These are phyloP conservation scores for Artemisia annua DNA, from an alignment of 129 eudicot genomes.

Conservation along the genomic window DNA sequence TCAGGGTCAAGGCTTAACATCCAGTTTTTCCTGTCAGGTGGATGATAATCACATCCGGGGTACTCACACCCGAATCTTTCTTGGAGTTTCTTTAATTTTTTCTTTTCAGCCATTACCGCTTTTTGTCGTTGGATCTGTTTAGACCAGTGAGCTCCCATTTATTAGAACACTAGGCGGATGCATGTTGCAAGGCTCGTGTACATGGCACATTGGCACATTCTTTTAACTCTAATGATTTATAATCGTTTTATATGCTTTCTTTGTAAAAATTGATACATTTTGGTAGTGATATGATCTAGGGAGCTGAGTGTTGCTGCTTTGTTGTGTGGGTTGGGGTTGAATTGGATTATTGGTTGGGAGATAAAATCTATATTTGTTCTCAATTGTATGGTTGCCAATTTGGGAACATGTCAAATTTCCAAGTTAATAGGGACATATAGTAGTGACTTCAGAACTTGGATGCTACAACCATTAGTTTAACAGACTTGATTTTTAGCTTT, in stretches of 20 bases:
- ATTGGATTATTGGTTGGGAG: conserved; percentile 26
- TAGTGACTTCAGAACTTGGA: too few species aligned
- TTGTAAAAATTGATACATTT: not conserved
- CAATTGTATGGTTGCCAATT: conserved; percentile 7
- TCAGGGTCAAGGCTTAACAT: conserved; percentile 60
- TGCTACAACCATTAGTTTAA: too few species aligned
- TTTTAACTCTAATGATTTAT: conserved; percentile 12
- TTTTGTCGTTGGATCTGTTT: conserved; percentile 7
- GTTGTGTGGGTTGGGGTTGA: conserved; percentile 15
- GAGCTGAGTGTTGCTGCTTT: conserved; percentile 1
- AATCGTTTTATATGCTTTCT: not conserved
- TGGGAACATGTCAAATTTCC: conserved; percentile 20
- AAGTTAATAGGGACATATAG: not conserved
- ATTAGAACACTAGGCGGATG: not conserved
- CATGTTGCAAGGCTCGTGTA: conserved; percentile 1
- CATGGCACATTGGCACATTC: conserved; percentile 47
- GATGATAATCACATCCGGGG: conserved; percentile 62
- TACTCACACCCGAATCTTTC: conserved; percentile 29
- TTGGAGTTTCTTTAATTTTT: conserved; percentile 1
- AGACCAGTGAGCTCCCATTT: conserved; percentile 12
- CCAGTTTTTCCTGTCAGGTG: conserved; percentile 69
- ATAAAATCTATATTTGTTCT: conserved; percentile 11
- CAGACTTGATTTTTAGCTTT: too few species aligned
- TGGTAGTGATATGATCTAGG: not conserved
- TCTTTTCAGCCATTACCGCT: not conserved